These are phyloP conservation scores for Cercophora samala DNA, from an alignment of 495 filamentous ascomycete species.

Conservation along the genomic window DNA sequence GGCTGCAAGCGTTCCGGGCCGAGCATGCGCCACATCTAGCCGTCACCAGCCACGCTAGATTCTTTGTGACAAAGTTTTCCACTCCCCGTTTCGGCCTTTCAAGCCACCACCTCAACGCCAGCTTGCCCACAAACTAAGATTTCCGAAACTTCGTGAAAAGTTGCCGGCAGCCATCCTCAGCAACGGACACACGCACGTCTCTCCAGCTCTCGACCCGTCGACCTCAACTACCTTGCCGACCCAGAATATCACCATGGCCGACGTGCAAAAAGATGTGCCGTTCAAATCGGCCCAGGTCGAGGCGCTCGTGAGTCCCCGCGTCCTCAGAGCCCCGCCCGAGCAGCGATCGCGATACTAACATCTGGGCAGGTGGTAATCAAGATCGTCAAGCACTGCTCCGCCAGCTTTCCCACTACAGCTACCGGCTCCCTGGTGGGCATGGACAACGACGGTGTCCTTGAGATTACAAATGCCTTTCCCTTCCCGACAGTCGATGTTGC, in stretches of 20 bases:
- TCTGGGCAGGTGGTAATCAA: constrained; percentile 81
- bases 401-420: constrained; percentile 81
- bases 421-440: constrained; percentile 91
- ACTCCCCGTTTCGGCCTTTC: constrained; percentile 5
- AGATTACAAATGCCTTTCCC: constrained; percentile 92
- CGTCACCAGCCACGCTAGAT: constrained; percentile 5
- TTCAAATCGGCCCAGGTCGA: constrained; percentile 80
- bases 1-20: neutral
- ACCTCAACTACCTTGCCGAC: constrained; percentile 12
- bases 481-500: constrained; percentile 81
- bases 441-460: constrained; percentile 77
- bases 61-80: constrained; percentile 8
- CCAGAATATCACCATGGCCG: constrained; percentile 37
- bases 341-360: constrained; percentile 20
- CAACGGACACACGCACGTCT: constrained; percentile 1
- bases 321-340: constrained; percentile 22
- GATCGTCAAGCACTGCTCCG: constrained; percentile 88
- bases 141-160: constrained; percentile 22
- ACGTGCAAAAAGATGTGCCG: constrained; percentile 56
- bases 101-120: constrained; percentile 18
- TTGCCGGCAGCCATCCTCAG: constrained; percentile 14
- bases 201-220: neutral
- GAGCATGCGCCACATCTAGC: neutral
- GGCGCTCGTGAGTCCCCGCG: constrained; percentile 58
- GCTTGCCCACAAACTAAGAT: constrained; percentile 38